Conservation (phyloP, 495 filamentous ascomycete species). For the Recurvomyces mirabilis region DNA sequence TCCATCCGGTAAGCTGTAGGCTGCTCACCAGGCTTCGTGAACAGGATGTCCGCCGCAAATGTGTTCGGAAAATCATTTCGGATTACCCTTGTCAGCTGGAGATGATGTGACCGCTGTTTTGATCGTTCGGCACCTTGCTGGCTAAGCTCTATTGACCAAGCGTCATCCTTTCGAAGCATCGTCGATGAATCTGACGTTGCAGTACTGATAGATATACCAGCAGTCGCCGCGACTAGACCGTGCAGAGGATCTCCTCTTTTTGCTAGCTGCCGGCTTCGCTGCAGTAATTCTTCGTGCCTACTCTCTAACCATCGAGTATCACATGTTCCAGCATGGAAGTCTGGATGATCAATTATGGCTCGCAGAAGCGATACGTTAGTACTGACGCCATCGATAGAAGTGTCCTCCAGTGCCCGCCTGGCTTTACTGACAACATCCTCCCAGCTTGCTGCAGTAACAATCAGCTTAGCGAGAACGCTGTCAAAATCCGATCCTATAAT, state of each 20-base stretch:
- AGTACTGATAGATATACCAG: constrained; percentile 12
- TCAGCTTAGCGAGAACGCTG: constrained; percentile 50
- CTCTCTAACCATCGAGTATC: constrained; percentile 50
- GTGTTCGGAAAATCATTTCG: constrained; percentile 49
- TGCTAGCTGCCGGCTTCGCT: constrained; percentile 26
- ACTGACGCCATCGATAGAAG: constrained; percentile 41
- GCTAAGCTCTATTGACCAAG: constrained; percentile 19
- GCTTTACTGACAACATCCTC: constrained; percentile 41
- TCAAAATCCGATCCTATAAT: constrained; percentile 48
- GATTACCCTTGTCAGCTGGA: constrained; percentile 42
- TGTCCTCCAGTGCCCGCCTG: constrained; percentile 43
- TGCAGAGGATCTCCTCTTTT: constrained; percentile 6
- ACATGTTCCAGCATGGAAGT: constrained; percentile 36
- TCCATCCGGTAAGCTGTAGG: constrained; percentile 35
- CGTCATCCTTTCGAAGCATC: constrained; percentile 21
- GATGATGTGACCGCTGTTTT: constrained; percentile 26
- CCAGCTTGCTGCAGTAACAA: constrained; percentile 45
- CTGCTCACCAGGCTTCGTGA: constrained; percentile 35
- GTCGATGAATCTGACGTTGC: background rate
- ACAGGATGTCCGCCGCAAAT: constrained; percentile 43
- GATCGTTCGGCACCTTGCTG: background rate
- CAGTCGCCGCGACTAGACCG: constrained; percentile 7
- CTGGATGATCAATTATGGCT: constrained; percentile 39
- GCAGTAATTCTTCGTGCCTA: constrained; percentile 33
- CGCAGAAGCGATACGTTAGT: constrained; percentile 45